Conservation (phyloP, 1,139 yeast species). For the Lodderomyces elongisporus region DNA sequence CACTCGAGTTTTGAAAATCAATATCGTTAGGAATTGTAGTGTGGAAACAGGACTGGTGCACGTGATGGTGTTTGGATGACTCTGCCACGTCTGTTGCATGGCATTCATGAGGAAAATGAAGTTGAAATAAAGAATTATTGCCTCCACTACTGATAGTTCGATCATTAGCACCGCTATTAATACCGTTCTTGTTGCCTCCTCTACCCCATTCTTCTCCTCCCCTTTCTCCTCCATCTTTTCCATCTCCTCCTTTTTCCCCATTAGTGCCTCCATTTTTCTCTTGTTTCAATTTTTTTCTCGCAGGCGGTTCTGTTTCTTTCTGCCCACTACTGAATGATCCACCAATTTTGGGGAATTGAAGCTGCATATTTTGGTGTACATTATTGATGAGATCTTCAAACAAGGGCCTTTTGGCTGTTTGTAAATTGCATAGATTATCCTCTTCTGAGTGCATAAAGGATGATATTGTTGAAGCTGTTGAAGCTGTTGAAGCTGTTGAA, state of each 20-base stretch:
- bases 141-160: too few relatives aligned
- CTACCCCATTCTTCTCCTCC: too few relatives aligned
- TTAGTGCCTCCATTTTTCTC: too few relatives aligned
- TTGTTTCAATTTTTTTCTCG: too few relatives aligned
- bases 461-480: too few relatives aligned
- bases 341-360: conserved; percentile 6
- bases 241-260: too few relatives aligned
- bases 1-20: conserved; percentile 8
- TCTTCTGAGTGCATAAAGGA: conserved; percentile 13
- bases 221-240: too few relatives aligned
- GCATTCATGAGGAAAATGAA: conserved; percentile 36
- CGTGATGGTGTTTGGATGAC: conserved; percentile 17
- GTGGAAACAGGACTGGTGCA: conserved; percentile 46
- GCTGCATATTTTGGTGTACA: conserved; percentile 24
- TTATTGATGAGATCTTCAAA: conserved; percentile 34
- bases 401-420: conserved; percentile 17
- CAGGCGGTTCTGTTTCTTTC: too few relatives aligned
- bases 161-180: too few relatives aligned
- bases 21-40: conserved; percentile 30
- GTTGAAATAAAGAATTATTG: too few relatives aligned
- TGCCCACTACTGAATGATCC: too few relatives aligned
- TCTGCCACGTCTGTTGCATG: conserved; percentile 20
- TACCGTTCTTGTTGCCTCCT: neutral
- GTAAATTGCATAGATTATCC: conserved; percentile 27
- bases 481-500: conserved; percentile 7